phyloP scores from a whole-genome alignment of 306 rosid genomes.

The Morella rubra region DNA sequence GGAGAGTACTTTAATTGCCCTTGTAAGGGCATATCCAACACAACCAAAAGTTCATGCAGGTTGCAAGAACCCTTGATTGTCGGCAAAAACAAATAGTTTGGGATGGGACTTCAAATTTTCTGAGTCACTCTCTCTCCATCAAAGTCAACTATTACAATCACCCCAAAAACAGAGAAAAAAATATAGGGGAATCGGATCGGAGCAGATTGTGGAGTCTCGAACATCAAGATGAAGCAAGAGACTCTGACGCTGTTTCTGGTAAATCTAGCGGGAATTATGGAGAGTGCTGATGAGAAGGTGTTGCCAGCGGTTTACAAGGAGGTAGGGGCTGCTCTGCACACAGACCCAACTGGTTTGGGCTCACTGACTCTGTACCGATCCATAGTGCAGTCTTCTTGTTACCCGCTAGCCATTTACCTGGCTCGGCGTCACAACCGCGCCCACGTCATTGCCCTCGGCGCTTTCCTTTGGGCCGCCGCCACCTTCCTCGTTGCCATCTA shows the following conservation, averaged over 20 bases:
- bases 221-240: slow-evolving; percentile 52
- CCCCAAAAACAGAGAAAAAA: background rate
- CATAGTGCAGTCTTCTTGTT: slow-evolving; percentile 61
- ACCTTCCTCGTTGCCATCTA: slow-evolving; percentile 65
- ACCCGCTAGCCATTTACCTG: slow-evolving; percentile 70
- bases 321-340: slow-evolving; percentile 61
- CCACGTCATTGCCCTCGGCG: slow-evolving; percentile 60
- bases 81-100: too few species aligned
- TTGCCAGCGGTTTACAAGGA: slow-evolving; percentile 81
- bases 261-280: slow-evolving; percentile 67
- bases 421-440: slow-evolving; percentile 74
- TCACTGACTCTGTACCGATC: slow-evolving; percentile 72
- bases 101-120: too few species aligned
- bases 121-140: background rate
- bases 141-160: background rate
- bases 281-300: slow-evolving; percentile 67
- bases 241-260: slow-evolving; percentile 52
- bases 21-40: too few species aligned
- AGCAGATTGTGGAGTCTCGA: background rate
- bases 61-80: too few species aligned
- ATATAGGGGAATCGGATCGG: background rate
- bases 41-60: too few species aligned
- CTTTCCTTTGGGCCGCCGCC: slow-evolving; percentile 69
- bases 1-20: too few species aligned
- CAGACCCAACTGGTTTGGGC: slow-evolving; percentile 74